A percentile compares a stretch with the other conserved stretches of the same genome.
These are phyloP conservation scores for Ceriops decandra DNA, from an alignment of 345 rosid genomes.

Conservation along the genomic window DNA sequence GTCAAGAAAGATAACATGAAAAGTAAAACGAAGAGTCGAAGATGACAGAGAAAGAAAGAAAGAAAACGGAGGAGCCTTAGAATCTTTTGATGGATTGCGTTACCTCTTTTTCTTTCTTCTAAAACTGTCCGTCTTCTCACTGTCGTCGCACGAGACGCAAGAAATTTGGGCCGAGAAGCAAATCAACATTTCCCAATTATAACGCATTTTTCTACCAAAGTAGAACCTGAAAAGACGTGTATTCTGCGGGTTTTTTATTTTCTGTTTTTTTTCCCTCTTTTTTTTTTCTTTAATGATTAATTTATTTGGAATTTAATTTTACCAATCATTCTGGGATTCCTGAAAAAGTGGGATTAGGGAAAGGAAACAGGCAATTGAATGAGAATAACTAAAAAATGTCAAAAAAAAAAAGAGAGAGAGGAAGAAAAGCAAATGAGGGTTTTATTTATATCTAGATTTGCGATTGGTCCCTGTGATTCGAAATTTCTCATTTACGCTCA, in stretches of 20 bases:
- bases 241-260: slow-evolving; percentile 7
- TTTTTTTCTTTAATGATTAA: no score
- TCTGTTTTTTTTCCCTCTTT: no score
- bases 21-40: neutral
- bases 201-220: slow-evolving; percentile 5
- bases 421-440: no score
- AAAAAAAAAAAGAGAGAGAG: no score
- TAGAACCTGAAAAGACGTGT: slow-evolving; percentile 31
- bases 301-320: no score
- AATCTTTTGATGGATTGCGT: neutral
- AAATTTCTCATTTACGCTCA: no score
- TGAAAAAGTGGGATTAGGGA: no score
- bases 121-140: neutral
- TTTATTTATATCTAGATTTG: no score
- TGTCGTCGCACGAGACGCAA: slow-evolving; percentile 9
- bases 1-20: neutral
- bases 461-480: no score
- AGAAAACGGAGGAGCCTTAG: neutral
- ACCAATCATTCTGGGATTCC: no score
- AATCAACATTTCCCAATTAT: slow-evolving; percentile 20
- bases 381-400: no score
- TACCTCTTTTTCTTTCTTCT: slow-evolving; percentile 4
- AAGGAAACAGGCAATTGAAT: no score
- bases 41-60: neutral
- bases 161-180: slow-evolving; percentile 21